Evolutionary conservation across 192 early-diverging fungal genomes (phyloP), one percentile per base, ranked within the genome.

Genomic region (Chytriomyces sp.): DNA sequence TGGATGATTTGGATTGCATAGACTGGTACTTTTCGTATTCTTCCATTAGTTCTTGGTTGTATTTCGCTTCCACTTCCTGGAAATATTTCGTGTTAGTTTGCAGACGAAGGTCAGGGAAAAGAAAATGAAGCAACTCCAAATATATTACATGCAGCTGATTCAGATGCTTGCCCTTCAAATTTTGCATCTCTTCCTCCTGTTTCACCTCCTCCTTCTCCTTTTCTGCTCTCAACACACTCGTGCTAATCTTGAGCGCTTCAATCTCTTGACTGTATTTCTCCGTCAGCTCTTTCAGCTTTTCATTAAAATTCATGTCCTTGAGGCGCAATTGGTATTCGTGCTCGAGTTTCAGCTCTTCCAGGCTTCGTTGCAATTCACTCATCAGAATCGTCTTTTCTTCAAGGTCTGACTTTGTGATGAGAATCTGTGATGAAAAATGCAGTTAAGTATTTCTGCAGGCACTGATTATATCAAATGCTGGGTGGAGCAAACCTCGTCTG

Each of bases 251-350:
- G 20, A 90, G 69, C 7, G 76, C 79, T 63, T 90, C 89, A 43
- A 90, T 86, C 79, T 86, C 84, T 62, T 86, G 82, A 18, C 63
- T 77, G 50, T 75, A 87, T 35, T 79, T 82, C 72, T 88, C 88
- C 5, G 80, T 88, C 45, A 87, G 35, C 46, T 90, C 89, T 63
- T 90, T 90, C 43, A 89, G 44, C 53, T 85, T 87, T 62, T 90
- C 89, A 73, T 83, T 89, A 43, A 86, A 89, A 45, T 81, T 86
- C 89, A 90, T 89, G 65, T 90, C 89, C 64, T 85, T 83, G 28
- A 90, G 77, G 4, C 87, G 82, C 10, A 90, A 81, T 76, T 90
- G 89, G 75, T 90, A 90, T 73, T 90, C 89, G 80, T 90, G 87
- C 69, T 90, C 89, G 6, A 90, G 67, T 70, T 89, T 86, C 18